Evolutionary conservation across 2,329 filamentous ascomycete species (phyloP).

Genomic region (Didymellaceae sp.): DNA sequence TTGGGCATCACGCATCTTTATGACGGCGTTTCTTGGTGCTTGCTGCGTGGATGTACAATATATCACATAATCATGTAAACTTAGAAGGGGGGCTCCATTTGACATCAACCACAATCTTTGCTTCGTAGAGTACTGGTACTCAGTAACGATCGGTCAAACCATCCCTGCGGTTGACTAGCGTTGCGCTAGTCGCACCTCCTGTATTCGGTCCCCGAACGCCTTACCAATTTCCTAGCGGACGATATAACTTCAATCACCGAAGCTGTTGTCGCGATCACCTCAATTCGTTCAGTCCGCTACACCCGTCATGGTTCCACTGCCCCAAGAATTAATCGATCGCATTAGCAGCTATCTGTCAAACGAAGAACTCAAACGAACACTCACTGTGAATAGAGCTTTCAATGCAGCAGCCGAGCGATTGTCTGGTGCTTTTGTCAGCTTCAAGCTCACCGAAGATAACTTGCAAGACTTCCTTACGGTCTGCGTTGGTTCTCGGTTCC

Average conservation of each 20-base stretch:
- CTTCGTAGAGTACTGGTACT: background rate
- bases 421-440: background rate
- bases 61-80: background rate
- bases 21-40: constrained; percentile 9
- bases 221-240: no score
- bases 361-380: background rate
- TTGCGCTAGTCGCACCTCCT: background rate
- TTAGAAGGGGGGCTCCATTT: background rate
- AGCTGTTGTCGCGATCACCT: no score
- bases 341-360: background rate
- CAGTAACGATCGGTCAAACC: no score
- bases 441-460: background rate
- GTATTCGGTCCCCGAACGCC: background rate
- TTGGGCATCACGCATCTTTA: constrained; percentile 5
- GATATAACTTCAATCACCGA: no score
- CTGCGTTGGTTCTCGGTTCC: background rate
- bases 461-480: background rate
- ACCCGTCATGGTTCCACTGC: background rate
- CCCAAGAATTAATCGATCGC: background rate
- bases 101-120: background rate
- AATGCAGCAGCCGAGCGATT: background rate
- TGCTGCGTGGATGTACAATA: constrained; percentile 2
- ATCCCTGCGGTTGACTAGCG: no score
- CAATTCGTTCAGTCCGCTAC: no score
- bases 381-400: background rate